Conservation (phyloP, 2,329 filamentous ascomycete genomes). For the Diplodia intermedia region DNA sequence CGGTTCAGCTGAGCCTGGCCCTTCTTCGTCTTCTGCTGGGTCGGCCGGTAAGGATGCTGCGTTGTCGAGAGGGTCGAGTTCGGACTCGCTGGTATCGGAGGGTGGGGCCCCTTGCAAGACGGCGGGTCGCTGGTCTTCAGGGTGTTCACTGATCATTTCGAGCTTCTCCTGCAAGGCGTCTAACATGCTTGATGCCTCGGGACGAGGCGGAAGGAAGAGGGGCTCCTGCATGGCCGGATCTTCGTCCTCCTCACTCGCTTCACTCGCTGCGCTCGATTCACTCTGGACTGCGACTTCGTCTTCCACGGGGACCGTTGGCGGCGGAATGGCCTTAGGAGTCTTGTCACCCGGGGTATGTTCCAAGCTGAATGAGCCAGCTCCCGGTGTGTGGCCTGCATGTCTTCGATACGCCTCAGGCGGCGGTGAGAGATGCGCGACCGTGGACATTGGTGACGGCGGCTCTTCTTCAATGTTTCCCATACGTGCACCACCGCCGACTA, state of each 20-base stretch:
- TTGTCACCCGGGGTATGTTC: slow-evolving; percentile 22
- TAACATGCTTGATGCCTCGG: slow-evolving; percentile 19
- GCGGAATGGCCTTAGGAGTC: slow-evolving; percentile 22
- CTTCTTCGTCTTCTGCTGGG: slow-evolving; percentile 34
- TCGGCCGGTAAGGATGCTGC: slow-evolving; percentile 35
- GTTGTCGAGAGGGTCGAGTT: slow-evolving; percentile 39
- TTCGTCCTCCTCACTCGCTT: slow-evolving; percentile 35
- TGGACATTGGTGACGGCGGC: slow-evolving; percentile 44
- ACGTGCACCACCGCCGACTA: slow-evolving; percentile 5
- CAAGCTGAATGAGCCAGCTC: slow-evolving; percentile 34
- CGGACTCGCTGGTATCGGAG: slow-evolving; percentile 29
- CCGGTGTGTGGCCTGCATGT: slow-evolving; percentile 48
- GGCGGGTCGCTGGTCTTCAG: slow-evolving; percentile 34
- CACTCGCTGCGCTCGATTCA: not conserved
- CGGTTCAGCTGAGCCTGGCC: slow-evolving; percentile 6
- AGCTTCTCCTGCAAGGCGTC: slow-evolving; percentile 21
- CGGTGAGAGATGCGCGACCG: slow-evolving; percentile 43
- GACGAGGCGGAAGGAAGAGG: slow-evolving; percentile 28
- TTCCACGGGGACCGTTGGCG: not conserved
- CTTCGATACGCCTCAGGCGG: slow-evolving; percentile 45
- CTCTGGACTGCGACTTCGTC: slow-evolving; percentile 20
- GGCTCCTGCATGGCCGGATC: slow-evolving; percentile 28
- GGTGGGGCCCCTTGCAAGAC: slow-evolving; percentile 34
- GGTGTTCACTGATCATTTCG: slow-evolving; percentile 28
- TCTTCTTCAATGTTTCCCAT: slow-evolving; percentile 37